A percentile compares a stretch with the other conserved stretches of the same genome.
Conservation (phyloP, 129 eudicot genomes). For the Saposhnikovia divaricata region DNA sequence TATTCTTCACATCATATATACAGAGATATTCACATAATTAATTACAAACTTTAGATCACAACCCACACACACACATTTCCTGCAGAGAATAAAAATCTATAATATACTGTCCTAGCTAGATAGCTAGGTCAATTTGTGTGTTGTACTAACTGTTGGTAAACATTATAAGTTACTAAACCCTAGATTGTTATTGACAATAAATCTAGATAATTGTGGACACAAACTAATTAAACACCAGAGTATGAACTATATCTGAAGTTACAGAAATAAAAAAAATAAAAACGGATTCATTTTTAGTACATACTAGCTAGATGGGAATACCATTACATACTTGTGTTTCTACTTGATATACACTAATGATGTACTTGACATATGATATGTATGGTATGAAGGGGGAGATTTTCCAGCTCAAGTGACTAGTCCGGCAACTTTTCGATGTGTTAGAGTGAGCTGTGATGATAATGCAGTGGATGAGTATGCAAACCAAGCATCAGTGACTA, state of each 20-base stretch:
- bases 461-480: constrained; percentile 62
- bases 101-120: neutral
- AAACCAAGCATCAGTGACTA: constrained; percentile 63
- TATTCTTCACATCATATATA: too few species aligned
- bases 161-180: neutral
- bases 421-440: constrained; percentile 57
- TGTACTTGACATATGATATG: neutral
- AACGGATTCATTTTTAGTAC: too few species aligned
- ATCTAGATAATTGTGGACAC: neutral
- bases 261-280: too few species aligned
- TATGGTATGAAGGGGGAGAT: constrained; percentile 45
- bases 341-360: neutral
- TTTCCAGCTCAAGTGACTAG: constrained; percentile 53
- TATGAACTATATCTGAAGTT: too few species aligned
- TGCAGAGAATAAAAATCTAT: too few species aligned
- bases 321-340: neutral
- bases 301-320: too few species aligned
- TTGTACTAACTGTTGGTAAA: neutral
- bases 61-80: too few species aligned
- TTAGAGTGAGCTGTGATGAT: constrained; percentile 52
- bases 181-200: neutral
- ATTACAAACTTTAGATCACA: too few species aligned
- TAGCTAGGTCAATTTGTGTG: neutral
- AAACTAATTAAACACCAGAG: neutral
- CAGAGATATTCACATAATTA: neutral